phyloP scores from a whole-genome alignment of 345 rosid species.

The Arabis hirsuta region DNA sequence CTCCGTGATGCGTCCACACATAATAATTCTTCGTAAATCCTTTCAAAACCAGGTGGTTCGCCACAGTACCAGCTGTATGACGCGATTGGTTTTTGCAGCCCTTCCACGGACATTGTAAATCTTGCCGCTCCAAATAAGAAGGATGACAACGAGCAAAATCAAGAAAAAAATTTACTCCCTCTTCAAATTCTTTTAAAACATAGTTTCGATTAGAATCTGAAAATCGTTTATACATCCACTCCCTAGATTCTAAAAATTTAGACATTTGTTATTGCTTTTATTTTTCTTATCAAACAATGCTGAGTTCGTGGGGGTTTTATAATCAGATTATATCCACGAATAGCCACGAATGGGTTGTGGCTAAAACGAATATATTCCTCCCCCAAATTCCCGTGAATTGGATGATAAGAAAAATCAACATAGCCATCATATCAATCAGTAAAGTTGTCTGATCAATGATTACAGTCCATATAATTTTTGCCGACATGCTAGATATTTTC shows the following conservation, averaged over 20 bases:
- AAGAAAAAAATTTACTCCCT: not conserved
- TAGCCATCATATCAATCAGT: too few relatives aligned
- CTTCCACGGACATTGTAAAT: not conserved
- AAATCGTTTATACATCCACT: slow-evolving; percentile 2
- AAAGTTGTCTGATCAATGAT: too few relatives aligned
- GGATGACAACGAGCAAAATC: not conserved
- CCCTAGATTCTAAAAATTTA: not conserved
- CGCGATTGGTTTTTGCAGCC: not conserved
- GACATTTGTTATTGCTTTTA: not conserved
- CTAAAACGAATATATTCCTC: too few relatives aligned
- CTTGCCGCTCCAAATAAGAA: too few relatives aligned
- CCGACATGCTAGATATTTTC: too few relatives aligned
- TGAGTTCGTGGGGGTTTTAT: too few relatives aligned
- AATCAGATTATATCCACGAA: too few relatives aligned
- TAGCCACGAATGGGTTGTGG: too few relatives aligned
- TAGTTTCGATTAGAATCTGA: not conserved
- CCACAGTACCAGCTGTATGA: not conserved
- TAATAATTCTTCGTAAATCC: not conserved
- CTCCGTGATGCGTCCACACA: not conserved
- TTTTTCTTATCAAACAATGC: too few relatives aligned
- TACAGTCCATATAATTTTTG: too few relatives aligned
- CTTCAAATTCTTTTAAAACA: not conserved
- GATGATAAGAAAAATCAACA: too few relatives aligned
- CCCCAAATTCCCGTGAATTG: too few relatives aligned
- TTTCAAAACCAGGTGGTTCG: not conserved